phyloP scores from a whole-genome alignment of 169 alveolate species.

The Plasmodium vivax region DNA sequence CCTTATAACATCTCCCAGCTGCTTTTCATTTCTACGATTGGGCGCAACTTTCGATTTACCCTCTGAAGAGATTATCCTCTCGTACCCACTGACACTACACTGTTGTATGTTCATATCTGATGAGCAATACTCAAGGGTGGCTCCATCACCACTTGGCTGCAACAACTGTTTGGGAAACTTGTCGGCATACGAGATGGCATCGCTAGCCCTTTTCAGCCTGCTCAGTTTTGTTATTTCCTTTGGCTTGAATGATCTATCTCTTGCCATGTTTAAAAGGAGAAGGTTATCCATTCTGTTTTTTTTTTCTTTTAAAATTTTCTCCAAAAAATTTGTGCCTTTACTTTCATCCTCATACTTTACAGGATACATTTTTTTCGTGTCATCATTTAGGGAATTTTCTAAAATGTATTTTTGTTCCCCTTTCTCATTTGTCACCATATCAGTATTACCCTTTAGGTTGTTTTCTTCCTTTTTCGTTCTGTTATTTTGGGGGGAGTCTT shows the following conservation, averaged over 20 bases:
- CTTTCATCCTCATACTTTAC: not conserved
- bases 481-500: not conserved
- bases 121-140: not conserved
- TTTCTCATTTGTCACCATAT: not conserved
- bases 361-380: not conserved
- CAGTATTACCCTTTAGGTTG: not conserved
- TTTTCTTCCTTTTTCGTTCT: not conserved
- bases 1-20: not conserved
- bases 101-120: constrained; percentile 4
- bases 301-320: not conserved
- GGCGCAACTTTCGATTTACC: not conserved
- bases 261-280: not conserved
- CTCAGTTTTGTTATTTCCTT: constrained; percentile 8
- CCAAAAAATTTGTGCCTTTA: not conserved
- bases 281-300: not conserved
- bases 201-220: constrained; percentile 2
- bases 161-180: not conserved
- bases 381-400: not conserved
- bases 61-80: not conserved
- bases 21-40: not conserved
- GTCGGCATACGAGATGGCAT: not conserved
- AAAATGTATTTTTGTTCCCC: not conserved
- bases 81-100: not conserved
- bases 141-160: not conserved
- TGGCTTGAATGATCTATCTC: not conserved